These are phyloP conservation scores for Debaryomycetaceae sp. DNA, from an alignment of 1,139 yeast genomes.

Conservation along the genomic window DNA sequence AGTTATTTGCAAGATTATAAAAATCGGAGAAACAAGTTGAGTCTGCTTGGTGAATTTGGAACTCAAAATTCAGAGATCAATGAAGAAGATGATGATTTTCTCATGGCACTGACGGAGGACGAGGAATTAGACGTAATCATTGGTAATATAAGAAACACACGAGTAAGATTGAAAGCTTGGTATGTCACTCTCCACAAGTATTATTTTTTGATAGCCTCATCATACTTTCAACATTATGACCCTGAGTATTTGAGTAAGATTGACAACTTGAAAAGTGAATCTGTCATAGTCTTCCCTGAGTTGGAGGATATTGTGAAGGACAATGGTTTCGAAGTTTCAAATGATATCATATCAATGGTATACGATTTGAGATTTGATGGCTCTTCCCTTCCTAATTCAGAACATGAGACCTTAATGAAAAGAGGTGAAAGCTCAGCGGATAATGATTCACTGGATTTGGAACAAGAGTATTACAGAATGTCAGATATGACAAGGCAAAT, in stretches of 20 bases:
- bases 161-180: slow-evolving; percentile 44
- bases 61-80: slow-evolving; percentile 7
- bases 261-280: slow-evolving; percentile 5
- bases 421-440: not conserved
- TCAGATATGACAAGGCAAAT: slow-evolving; percentile 64
- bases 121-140: slow-evolving; percentile 18
- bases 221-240: slow-evolving; percentile 63
- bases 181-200: slow-evolving; percentile 67
- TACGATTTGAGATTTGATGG: slow-evolving; percentile 11
- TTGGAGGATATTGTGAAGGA: slow-evolving; percentile 1
- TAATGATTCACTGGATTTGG: slow-evolving; percentile 14
- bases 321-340: slow-evolving; percentile 9
- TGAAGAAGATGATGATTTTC: slow-evolving; percentile 17
- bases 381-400: not conserved
- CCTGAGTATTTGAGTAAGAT: slow-evolving; percentile 35
- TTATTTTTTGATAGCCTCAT: slow-evolving; percentile 76
- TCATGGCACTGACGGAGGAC: slow-evolving; percentile 14
- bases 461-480: slow-evolving; percentile 45
- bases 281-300: slow-evolving; percentile 3
- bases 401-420: not conserved
- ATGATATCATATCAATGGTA: slow-evolving; percentile 24
- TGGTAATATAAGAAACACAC: slow-evolving; percentile 21
- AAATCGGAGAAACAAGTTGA: slow-evolving; percentile 4
- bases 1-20: slow-evolving; percentile 14
- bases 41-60: not conserved